phyloP scores from a whole-genome alignment of 371 early-diverging fungal genomes.

The Mucor irregularis region DNA sequence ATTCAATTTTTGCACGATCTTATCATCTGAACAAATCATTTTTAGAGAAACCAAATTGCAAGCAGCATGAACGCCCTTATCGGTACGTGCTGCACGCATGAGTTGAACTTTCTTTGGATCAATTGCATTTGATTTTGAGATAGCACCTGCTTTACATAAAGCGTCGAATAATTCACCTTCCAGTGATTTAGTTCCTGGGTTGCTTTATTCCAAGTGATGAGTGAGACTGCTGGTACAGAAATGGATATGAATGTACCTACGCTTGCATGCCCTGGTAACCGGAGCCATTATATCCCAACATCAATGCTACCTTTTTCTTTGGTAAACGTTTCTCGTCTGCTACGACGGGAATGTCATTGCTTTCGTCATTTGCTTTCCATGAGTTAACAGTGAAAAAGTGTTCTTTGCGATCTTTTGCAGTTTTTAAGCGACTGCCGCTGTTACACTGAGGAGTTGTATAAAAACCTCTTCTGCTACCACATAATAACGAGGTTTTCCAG shows the following conservation, averaged over 20 bases:
- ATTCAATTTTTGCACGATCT: slow-evolving; percentile 79
- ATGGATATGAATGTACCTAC: too few species aligned
- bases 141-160: slow-evolving; percentile 69
- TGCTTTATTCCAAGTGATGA: slow-evolving; percentile 41
- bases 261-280: slow-evolving; percentile 96
- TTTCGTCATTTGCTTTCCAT: slow-evolving; percentile 16
- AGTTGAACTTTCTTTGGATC: slow-evolving; percentile 81
- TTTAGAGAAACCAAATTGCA: slow-evolving; percentile 94
- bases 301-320: slow-evolving; percentile 86
- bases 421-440: slow-evolving; percentile 9
- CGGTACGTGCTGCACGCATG: slow-evolving; percentile 95
- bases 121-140: slow-evolving; percentile 74
- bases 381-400: slow-evolving; percentile 18
- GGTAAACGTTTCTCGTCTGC: slow-evolving; percentile 35
- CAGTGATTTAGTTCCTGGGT: slow-evolving; percentile 73
- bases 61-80: slow-evolving; percentile 99
- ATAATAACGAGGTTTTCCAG: not conserved
- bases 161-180: slow-evolving; percentile 83
- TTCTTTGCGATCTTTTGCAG: slow-evolving; percentile 19
- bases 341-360: not conserved
- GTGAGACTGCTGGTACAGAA: too few species aligned
- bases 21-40: slow-evolving; percentile 73
- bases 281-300: slow-evolving; percentile 94
- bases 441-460: not conserved
- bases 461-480: not conserved